phyloP scores from a whole-genome alignment of 179 eudicot species.

The Sideroxylon spinosum region DNA sequence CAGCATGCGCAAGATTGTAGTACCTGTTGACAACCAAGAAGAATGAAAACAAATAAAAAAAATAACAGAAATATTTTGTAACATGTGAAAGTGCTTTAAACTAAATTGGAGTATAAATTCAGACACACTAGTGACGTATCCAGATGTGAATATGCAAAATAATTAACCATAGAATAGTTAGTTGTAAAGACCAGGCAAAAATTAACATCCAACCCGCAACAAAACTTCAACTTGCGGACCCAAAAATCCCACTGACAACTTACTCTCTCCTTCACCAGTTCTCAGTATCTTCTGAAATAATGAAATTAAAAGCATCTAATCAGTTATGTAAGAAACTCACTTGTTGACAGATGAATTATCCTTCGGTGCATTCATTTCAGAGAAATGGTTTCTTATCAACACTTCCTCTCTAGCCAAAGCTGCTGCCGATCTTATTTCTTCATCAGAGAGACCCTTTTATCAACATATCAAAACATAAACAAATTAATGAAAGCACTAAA shows the following conservation, averaged over 20 bases:
- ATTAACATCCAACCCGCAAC: not conserved
- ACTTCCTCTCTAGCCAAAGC: constrained; percentile 98
- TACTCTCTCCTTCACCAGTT: too few species aligned
- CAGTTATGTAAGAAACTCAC: constrained; percentile 38
- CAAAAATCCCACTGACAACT: not conserved
- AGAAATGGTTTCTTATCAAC: constrained; percentile 88
- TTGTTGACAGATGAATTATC: constrained; percentile 85
- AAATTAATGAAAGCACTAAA: too few species aligned
- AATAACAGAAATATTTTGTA: too few species aligned
- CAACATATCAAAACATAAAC: not conserved
- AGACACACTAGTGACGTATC: not conserved
- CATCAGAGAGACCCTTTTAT: constrained; percentile 88
- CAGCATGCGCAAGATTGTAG: constrained; percentile 98
- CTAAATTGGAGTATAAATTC: not conserved
- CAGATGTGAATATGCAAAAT: too few species aligned
- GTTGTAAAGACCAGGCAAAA: not conserved
- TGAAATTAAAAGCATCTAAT: not conserved
- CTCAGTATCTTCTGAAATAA: not conserved
- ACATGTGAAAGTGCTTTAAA: not conserved
- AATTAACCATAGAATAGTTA: not conserved
- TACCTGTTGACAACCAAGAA: constrained; percentile 52
- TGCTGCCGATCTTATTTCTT: constrained; percentile 93
- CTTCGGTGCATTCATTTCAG: constrained; percentile 94
- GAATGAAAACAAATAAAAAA: not conserved
- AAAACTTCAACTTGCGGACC: constrained; percentile 3